Evolutionary conservation across 441 rosid genomes (phyloP), one percentile per base, ranked within the genome.

Genomic region (Adansonia grandidieri): DNA sequence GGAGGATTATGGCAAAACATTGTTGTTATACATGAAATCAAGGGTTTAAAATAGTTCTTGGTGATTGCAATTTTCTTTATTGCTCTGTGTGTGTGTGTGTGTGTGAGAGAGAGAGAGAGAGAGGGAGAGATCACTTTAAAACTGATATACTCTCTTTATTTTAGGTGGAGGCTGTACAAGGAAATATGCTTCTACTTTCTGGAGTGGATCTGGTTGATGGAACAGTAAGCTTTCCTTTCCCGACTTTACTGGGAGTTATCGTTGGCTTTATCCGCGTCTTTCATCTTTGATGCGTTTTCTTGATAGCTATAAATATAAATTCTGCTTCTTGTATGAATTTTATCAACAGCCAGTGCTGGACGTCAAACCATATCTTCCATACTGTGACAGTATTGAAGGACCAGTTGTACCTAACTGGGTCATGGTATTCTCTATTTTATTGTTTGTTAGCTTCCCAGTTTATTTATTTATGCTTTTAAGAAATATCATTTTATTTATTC

Each of bases 131-230:
- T 40, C 37, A 32, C 28, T 68, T 71, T 60, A 14, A 54, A 72
- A 42, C 64, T 73, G 50, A 58, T 24, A 44, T 58, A 9, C 32
- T 40, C 28, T 20, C 73, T 80, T 53, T 66, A 32, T 61, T 45
- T 32, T 66, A 95, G 98, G 94, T 93, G 85, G 98, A 92, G 73
- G 95, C 89, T 71, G 87, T 93, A 42, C 87, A 81, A 80, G 94
- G 89, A 77, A 84, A 90, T 80, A 83, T 80, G 80, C 84, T 95
- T 85, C 81, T 91, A 78, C 96, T 93, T 72, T 92, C 98, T 82
- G 99, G 98, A 67, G 93, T 92, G 0, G 98, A 95, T 87, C 91
- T 95, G 73, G 99, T 95, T 64, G 96, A 95, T 80, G 97, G 99
- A 73, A 95, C 98, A 6, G 97, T 95, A 86, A 88, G 87, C 84